Base-by-base conservation (phyloP, 495 filamentous ascomycete species). In the Podospora australis region DNA sequence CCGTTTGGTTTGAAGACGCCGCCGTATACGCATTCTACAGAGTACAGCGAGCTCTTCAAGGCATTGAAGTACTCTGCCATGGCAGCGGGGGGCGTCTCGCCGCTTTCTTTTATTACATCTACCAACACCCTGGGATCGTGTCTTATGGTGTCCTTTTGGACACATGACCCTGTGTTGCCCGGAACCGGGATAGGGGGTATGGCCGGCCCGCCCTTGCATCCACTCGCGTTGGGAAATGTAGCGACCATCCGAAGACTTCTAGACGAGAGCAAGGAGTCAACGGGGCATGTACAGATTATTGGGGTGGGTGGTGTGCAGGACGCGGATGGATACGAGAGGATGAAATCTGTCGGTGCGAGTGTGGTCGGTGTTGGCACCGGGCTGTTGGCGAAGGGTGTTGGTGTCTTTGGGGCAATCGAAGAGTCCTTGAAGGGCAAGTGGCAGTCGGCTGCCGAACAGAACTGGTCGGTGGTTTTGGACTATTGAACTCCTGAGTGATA, bases 181-280 rank as follows among this genome's bases (percentile, higher is more conserved):
- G 76, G 72, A 1, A 58, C 55, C 0, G 82, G 83, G 0, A 70
- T 86, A 5, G 84, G 84, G 0, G 84, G 84, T 0, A 63, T 88
- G 54, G 84, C 79, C 0, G 84, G 84, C 0, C 69, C 79, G 25
- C 73, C 81, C 39, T 59, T 88, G 43, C 84, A 88, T 64, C 81
- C 84, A 4, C 68, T 88, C 2, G 82, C 84, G n/a, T 58, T 88
- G 22, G 84, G 85, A 10, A 88, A 88, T 55, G 84, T 88, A 19
- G 63, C 59, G 32, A 81, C 77, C 6, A 65, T 88, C 16, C 60
- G 80, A 16, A 53, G 54, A 39, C 53, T 82, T 71, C 54, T 87
- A 23, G 75, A 81, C 54, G 64, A 64, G 43, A 24, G 32, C 2
- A 21, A 23, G 24, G 52, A 53, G 1, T 55, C 64, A 39, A 43